A percentile compares a stretch with the other conserved stretches of the same genome.
Evolutionary conservation across 164 flowering plant species (phyloP).

Genomic region (Dillenia turbinata): DNA sequence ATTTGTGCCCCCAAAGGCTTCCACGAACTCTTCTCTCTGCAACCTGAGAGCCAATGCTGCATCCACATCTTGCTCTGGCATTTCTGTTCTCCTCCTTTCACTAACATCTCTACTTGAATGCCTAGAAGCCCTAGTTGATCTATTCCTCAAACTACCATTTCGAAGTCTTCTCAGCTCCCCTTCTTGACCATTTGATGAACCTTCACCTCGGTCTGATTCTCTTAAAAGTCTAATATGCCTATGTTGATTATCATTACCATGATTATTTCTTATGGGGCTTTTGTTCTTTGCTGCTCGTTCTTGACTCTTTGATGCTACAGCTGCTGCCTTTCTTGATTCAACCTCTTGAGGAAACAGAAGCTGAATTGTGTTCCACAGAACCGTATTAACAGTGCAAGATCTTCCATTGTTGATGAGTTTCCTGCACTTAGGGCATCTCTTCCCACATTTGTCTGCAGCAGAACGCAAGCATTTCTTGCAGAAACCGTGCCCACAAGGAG

Average conservation of each 20-base stretch:
- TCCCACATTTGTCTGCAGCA: conserved; percentile 89
- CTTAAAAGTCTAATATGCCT: too few species aligned
- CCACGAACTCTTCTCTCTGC: conserved; percentile 88
- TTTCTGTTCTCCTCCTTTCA: conserved; percentile 21
- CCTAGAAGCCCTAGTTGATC: too few species aligned
- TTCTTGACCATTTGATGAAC: too few species aligned
- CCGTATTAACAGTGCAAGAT: conserved; percentile 82
- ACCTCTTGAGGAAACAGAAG: conserved; percentile 81
- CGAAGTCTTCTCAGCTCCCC: too few species aligned
- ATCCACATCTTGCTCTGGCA: conserved; percentile 60
- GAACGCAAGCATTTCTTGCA: conserved; percentile 80
- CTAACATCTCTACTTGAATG: background rate
- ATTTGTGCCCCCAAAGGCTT: conserved; percentile 29
- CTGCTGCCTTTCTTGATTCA: conserved; percentile 54
- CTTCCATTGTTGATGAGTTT: conserved; percentile 83
- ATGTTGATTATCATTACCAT: background rate
- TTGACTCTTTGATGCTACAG: conserved; percentile 16
- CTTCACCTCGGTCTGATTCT: too few species aligned
- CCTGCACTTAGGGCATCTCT: conserved; percentile 85
- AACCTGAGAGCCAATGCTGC: conserved; percentile 85
- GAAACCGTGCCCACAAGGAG: conserved; percentile 96
- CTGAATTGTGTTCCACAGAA: conserved; percentile 96
- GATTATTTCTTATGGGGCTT: conserved; percentile 16
- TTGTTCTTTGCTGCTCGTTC: conserved; percentile 23
- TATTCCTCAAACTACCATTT: too few species aligned